Evolutionary conservation across 2,329 filamentous ascomycete genomes (phyloP).

Genomic region (Colletotrichum theobromicola): DNA sequence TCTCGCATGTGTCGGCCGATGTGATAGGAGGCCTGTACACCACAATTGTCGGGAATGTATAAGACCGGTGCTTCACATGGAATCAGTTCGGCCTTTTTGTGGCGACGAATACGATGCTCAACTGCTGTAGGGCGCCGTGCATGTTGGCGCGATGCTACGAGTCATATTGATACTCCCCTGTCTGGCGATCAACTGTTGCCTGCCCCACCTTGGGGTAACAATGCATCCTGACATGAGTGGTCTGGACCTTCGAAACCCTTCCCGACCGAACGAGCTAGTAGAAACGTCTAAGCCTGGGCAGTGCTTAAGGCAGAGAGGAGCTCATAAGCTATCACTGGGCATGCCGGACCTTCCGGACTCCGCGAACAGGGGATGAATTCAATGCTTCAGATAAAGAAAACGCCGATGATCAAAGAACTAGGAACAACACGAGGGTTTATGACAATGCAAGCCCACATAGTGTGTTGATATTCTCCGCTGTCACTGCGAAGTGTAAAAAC

Average conservation of each 20-base stretch:
- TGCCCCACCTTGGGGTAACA: background rate
- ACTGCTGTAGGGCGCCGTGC: background rate
- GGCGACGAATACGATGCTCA: background rate
- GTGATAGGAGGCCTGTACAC: background rate
- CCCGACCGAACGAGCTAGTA: background rate
- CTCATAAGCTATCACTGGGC: background rate
- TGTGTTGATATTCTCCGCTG: background rate
- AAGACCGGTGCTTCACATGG: background rate
- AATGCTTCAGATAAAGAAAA: background rate
- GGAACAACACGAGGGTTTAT: background rate
- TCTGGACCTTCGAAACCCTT: background rate
- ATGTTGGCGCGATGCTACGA: background rate
- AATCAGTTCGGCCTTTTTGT: background rate
- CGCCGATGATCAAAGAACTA: background rate
- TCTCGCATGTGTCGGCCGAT: background rate
- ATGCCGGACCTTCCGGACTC: background rate
- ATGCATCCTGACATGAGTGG: background rate
- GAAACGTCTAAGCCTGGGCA: background rate
- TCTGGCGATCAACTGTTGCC: background rate
- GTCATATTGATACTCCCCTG: background rate
- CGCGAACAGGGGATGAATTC: background rate
- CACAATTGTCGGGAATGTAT: background rate
- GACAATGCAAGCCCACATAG: background rate
- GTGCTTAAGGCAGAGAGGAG: background rate
- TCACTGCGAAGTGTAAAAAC: background rate